Evolutionary conservation across 371 early-diverging fungal species (phyloP), one percentile per base, ranked within the genome.

Genomic region (Umbelopsis sp.): DNA sequence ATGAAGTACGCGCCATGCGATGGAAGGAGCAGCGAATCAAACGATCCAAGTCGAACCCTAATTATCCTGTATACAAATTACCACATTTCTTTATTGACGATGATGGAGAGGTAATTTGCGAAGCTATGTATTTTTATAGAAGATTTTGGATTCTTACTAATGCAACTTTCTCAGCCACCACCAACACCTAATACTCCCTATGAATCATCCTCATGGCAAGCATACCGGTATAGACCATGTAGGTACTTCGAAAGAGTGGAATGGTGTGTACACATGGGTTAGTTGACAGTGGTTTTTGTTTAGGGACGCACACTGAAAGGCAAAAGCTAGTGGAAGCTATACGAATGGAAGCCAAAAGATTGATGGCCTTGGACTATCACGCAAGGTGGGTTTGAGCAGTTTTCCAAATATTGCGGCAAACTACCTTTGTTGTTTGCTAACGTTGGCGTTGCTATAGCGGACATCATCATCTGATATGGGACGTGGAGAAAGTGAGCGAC

Each of bases 401-500:
- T 29, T 1, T 1, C 29, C 4, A 4, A 29, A 29, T 29, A 4
- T 29, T 29, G 29, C 29, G 4, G 4, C 29, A 29, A 29, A 29
- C 29, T 29, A 29, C 29, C 29, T 29, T 29, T 29, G 29, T 44
- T 38, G 51, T 53, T 44, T 29, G 18, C 18, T 46, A 24, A 18
- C 32, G 9, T 12, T 66, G 41, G 8, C 22, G 48, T 65, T 50
- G 24, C 4, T 45, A 4, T 69, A 78, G 80, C 16, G 63, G 69
- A 24, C 76, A 80, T 44, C 69, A 63, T 20, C 73, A 75, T 70
- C 66, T 74, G 44, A 64, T 80, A 25, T 78, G 76, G 76, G 78
- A 83, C 8, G 77, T 90, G 11, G 85, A 86, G 25, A 73, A 76
- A 45, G 75, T 86, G 24, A 65, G 79, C 0, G 79, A 83, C 4